Base-by-base conservation (phyloP, 106 monocot species). In the Dendrobium nobile region DNA sequence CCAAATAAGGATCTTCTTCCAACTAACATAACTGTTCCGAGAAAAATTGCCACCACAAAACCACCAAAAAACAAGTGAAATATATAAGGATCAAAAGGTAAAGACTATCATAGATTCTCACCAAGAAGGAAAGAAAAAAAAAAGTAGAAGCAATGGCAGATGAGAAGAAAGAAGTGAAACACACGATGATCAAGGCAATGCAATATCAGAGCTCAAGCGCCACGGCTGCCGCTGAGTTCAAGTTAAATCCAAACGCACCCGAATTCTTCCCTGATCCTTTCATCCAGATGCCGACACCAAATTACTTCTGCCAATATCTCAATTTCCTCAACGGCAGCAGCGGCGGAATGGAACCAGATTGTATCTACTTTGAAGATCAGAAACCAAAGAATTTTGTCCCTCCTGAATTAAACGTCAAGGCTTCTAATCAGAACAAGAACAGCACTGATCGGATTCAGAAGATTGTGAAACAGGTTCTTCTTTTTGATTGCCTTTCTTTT, bases 391-490 rank as follows among this genome's bases (percentile, higher is more conserved):
- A 45, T 45, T 45, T 45, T 45, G 45, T 45, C 45, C 45, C 45
- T 45, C 45, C 45, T 45, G 45, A 45, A 7, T 45, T 9, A 45
- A 45, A 6, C 37, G 37, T 37, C 37, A 37, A 45, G 45, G 86
- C 82, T 61, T 42, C 84, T 20, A 86, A 82, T 81, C 77, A 31
- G 74, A 81, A 16, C 54, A 9, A 45, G 45, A 45, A 45, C 45
- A 45, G 0, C 9, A 56, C 73, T 44, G 90, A 88, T 54, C 74
- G 80, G 20, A 59, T 82, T 55, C 88, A 89, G 73, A 95, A 90
- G 84, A 92, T 92, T 67, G 87, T 92, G 18, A 92, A 89, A 78
- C 95, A 95, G 90, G 92, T 92, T 44, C 7, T 7, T 45, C 9
- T 7, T 45, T 45, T 45, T 45, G 0, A 45, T 6, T 45, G 37